These are phyloP conservation scores for Colletotrichum tropicale DNA, from an alignment of 2,329 filamentous ascomycete genomes.

Conservation along the genomic window DNA sequence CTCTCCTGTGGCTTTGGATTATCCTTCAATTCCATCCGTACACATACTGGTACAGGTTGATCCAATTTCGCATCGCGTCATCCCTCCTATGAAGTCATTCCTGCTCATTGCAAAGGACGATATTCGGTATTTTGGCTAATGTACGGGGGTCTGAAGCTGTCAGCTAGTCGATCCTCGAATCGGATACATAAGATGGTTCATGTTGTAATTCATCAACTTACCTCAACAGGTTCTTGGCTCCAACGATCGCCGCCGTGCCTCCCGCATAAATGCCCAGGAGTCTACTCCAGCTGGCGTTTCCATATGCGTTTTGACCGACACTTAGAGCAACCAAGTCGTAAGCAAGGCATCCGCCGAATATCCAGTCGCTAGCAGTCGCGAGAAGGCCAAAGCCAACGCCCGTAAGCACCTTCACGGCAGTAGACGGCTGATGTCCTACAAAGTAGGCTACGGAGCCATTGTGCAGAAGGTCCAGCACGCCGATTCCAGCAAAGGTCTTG, in stretches of 20 bases:
- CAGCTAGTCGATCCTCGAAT: not conserved
- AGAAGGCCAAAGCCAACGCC: conserved; percentile 56
- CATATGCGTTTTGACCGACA: conserved; percentile 54
- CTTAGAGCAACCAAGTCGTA: conserved; percentile 61
- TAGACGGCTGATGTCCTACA: conserved; percentile 48
- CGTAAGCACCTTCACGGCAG: conserved; percentile 54
- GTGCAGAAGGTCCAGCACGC: conserved; percentile 63
- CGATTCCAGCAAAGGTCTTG: conserved; percentile 66
- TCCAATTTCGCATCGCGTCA: not conserved
- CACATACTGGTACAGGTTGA: too few species aligned
- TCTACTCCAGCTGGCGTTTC: conserved; percentile 50
- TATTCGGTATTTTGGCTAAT: not conserved
- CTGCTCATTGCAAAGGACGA: not conserved
- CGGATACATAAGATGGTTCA: not conserved
- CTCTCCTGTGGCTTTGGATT: not conserved
- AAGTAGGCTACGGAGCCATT: conserved; percentile 63
- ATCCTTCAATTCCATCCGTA: too few species aligned
- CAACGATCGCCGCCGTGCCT: conserved; percentile 57
- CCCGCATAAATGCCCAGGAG: conserved; percentile 56
- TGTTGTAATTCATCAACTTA: conserved; percentile 30
- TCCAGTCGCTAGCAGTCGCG: conserved; percentile 60
- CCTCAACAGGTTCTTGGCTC: conserved; percentile 54
- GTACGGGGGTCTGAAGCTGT: not conserved
- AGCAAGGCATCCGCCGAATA: conserved; percentile 62
- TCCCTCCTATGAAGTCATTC: not conserved